These are phyloP conservation scores for Exserohilum turcica DNA, from an alignment of 2,329 filamentous ascomycete species.

Conservation along the genomic window DNA sequence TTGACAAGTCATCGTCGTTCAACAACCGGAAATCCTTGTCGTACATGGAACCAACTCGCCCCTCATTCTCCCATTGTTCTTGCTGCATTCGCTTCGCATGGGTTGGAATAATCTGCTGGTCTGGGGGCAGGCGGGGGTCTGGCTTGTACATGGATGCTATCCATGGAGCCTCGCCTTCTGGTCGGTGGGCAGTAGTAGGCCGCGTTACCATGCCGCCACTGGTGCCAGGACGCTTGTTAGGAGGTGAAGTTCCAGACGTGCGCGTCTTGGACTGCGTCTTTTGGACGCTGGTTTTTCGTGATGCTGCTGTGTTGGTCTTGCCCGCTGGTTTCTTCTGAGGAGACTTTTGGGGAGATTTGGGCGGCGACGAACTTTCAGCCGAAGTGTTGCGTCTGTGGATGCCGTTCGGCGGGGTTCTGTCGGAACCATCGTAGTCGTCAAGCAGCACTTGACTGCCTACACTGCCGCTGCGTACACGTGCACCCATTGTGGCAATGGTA, in stretches of 20 bases:
- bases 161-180: conserved; percentile 96
- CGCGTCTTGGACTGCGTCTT: conserved; percentile 45
- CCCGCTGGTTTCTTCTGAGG: conserved; percentile 51
- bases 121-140: conserved; percentile 88
- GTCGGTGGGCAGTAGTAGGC: conserved; percentile 70
- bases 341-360: conserved; percentile 37
- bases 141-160: conserved; percentile 93
- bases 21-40: conserved; percentile 86
- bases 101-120: conserved; percentile 93
- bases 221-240: conserved; percentile 62
- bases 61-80: conserved; percentile 93
- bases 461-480: conserved; percentile 73
- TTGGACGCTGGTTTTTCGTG: conserved; percentile 39
- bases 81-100: conserved; percentile 90
- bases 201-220: conserved; percentile 60
- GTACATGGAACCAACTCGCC: conserved; percentile 82
- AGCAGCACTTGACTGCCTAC: conserved; percentile 59
- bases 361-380: conserved; percentile 32
- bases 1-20: conserved; percentile 63
- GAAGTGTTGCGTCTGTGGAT: conserved; percentile 30
- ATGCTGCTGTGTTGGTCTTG: conserved; percentile 44
- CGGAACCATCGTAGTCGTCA: conserved; percentile 50
- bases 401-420: conserved; percentile 33
- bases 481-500: conserved; percentile 63
- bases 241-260: conserved; percentile 46